These are phyloP conservation scores for Friedmanniomyces endolithicus DNA, from an alignment of 495 filamentous ascomycete genomes.

Conservation along the genomic window DNA sequence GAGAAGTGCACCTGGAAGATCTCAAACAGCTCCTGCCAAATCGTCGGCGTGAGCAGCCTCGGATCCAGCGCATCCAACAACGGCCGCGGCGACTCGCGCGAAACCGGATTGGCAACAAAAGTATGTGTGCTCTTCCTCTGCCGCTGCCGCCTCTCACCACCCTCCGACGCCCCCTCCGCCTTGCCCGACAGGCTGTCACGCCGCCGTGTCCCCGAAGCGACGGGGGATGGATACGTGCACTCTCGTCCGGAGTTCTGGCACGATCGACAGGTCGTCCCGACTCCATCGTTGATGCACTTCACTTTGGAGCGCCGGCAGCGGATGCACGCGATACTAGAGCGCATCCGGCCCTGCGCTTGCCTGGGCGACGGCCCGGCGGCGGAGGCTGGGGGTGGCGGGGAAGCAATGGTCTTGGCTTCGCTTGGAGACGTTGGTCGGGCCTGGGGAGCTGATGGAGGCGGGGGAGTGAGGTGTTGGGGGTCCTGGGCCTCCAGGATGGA, in stretches of 20 bases:
- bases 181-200: slow-evolving; percentile 27
- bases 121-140: slow-evolving; percentile 13
- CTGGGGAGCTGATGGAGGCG: neutral
- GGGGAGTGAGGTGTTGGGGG: slow-evolving; percentile 6
- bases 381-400: neutral
- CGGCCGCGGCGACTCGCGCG: slow-evolving; percentile 14
- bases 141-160: slow-evolving; percentile 9
- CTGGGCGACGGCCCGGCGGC: slow-evolving; percentile 19
- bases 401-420: slow-evolving; percentile 6
- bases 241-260: slow-evolving; percentile 65
- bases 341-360: slow-evolving; percentile 37
- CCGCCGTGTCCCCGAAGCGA: slow-evolving; percentile 34
- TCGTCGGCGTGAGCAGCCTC: slow-evolving; percentile 36
- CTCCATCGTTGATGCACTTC: slow-evolving; percentile 71
- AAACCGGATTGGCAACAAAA: neutral
- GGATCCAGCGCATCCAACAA: slow-evolving; percentile 22
- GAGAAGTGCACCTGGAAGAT: slow-evolving; percentile 75
- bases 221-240: slow-evolving; percentile 60
- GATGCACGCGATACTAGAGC: slow-evolving; percentile 69
- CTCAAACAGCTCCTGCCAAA: slow-evolving; percentile 46
- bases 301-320: slow-evolving; percentile 72
- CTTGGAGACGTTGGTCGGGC: neutral
- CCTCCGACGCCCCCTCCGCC: neutral
- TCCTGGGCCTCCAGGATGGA: slow-evolving; percentile 1
- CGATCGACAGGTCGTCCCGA: slow-evolving; percentile 60